Conservation (phyloP, 768 basidiomycete genomes). For the Mycena indigotica region DNA sequence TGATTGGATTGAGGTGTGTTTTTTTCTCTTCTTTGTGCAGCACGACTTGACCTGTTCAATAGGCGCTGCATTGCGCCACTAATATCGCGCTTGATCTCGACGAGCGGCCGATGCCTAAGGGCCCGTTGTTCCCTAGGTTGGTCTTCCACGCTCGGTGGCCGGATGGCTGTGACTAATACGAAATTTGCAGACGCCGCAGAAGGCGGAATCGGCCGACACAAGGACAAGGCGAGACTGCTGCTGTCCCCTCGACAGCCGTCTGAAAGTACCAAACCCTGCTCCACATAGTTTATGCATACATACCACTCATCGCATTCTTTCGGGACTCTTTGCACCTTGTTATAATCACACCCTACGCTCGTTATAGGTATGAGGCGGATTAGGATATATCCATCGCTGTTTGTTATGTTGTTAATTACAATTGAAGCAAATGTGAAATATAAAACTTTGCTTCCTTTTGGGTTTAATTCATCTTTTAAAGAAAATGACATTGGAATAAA, state of each 20-base stretch:
- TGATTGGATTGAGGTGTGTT: constrained; percentile 89
- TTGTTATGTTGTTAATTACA: too few species aligned
- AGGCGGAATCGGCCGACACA: constrained; percentile 32
- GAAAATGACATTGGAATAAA: too few species aligned
- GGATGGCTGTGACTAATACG: constrained; percentile 2
- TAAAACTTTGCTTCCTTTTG: too few species aligned
- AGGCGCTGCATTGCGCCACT: constrained; percentile 89
- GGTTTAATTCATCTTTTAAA: too few species aligned
- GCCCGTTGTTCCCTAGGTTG: constrained; percentile 81
- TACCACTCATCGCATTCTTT: neutral
- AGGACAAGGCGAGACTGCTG: neutral
- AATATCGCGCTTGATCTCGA: constrained; percentile 94
- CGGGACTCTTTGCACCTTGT: neutral
- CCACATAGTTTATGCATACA: neutral
- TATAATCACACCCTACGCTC: neutral
- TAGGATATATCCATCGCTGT: constrained; percentile 11
- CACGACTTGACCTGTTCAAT: constrained; percentile 7
- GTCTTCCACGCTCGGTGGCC: constrained; percentile 28
- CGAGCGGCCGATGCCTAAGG: constrained; percentile 87
- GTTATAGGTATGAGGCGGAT: constrained; percentile 6
- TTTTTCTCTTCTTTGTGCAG: constrained; percentile 12
- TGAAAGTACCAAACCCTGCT: neutral
- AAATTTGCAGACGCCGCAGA: constrained; percentile 18
- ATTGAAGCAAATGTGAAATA: too few species aligned
- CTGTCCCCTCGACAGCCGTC: neutral